Evolutionary conservation across 306 rosid species (phyloP).

Genomic region (Prunus armeniaca): DNA sequence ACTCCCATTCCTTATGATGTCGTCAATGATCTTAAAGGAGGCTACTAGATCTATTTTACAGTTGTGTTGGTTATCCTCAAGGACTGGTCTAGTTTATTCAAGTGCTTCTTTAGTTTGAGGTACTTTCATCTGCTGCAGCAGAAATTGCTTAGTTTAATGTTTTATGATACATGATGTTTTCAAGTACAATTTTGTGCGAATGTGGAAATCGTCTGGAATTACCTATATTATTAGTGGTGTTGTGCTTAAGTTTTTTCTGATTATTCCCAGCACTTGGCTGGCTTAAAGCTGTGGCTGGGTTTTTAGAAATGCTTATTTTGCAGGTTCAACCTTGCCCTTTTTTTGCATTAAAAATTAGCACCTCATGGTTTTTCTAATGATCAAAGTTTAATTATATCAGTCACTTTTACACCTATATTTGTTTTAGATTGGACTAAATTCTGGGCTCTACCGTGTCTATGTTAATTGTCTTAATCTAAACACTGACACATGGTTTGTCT

Average conservation of each 20-base stretch:
- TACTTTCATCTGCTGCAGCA: background rate
- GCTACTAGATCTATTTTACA: conserved; percentile 46
- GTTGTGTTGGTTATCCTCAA: background rate
- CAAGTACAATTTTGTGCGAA: conserved; percentile 1
- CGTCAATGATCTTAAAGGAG: conserved; percentile 95
- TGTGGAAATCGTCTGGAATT: background rate
- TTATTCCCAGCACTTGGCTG: background rate
- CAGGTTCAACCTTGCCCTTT: background rate
- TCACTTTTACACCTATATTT: too few species aligned
- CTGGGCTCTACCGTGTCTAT: too few species aligned
- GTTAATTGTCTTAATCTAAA: too few species aligned
- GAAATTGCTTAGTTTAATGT: conserved; percentile 1
- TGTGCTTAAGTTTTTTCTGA: background rate
- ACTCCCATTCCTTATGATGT: conserved; percentile 97
- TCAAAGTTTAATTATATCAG: too few species aligned
- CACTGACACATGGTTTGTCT: too few species aligned
- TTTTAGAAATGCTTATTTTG: background rate
- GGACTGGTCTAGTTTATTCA: background rate
- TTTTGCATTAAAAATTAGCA: background rate
- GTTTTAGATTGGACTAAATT: background rate
- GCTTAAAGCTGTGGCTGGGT: background rate
- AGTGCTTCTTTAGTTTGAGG: background rate
- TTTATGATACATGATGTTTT: conserved; percentile 1
- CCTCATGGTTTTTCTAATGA: too few species aligned
- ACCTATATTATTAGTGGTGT: background rate